Base-by-base conservation (phyloP, 78 protist species). In the Goniomonas avonlea region DNA sequence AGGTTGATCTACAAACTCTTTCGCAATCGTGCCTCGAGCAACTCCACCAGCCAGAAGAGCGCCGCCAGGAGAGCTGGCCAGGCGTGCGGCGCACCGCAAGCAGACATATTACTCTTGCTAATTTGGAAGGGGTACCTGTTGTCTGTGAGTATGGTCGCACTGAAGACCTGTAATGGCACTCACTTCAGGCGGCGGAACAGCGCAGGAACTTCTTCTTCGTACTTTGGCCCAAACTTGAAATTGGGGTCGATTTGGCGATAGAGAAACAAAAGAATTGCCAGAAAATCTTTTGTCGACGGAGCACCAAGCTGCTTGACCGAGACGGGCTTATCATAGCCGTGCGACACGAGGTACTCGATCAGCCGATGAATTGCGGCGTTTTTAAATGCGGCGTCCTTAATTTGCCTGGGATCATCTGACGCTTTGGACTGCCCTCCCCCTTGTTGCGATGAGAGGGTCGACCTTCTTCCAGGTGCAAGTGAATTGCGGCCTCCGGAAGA, bases 21-120 rank as follows among this genome's bases (percentile, higher is more conserved):
- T n/a, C n/a, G n/a, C n/a, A 15, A 45, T 45, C 25, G 15, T 45
- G 53, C 53, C 53, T 45, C 59, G 34, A 68, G 75, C 27, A 68
- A 53, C 8, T 68, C 75, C 29, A 68, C 75, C 2, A 68, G 7
- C 75, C 75, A 68, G 25, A 41, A 17, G n/a, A 68, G 56, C 48
- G 58, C 48, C 27, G 34, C 75, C 20, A 68, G 75, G 20, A 68
- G 75, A 5, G 75, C 38, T 0, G 75, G 75, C 75, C 75, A 68
- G 27, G 75, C 75, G 23, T 68, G 75, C 5, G 75, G 75, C 1
- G 39, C 11, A 11, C 75, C 75, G 32, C 38, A 48, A 25, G 75
- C 75, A 25, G 38, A 53, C 48, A 68, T 27, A 35, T 68, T 48
- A 53, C 75, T 68, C 56, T 68, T 68, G 75, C 75, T 68, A 39